Evolutionary conservation across 768 basidiomycete species (phyloP).

Genomic region (Boletus eberwhitei): DNA sequence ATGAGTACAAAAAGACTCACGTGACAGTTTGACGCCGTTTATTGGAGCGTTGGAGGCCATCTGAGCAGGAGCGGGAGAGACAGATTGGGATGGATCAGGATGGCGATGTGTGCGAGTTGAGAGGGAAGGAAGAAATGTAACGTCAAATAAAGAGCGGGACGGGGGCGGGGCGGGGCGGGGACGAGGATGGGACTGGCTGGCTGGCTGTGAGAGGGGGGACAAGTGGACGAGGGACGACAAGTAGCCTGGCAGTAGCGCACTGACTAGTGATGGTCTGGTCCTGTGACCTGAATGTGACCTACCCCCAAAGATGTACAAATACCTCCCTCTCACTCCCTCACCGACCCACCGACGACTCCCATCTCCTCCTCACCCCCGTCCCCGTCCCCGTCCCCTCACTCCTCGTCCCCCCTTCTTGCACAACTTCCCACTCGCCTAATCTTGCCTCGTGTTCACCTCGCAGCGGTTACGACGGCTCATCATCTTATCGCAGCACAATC

Average conservation of each 20-base stretch:
- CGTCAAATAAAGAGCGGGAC: background rate
- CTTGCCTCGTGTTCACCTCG: background rate
- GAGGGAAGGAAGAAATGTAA: background rate
- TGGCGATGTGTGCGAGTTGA: conserved; percentile 9
- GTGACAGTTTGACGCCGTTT: conserved; percentile 84
- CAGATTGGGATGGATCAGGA: conserved; percentile 13
- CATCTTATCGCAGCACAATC: conserved; percentile 10
- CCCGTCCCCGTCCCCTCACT: background rate
- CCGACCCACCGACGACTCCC: background rate
- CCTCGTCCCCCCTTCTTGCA: background rate
- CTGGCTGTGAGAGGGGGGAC: conserved; percentile 3
- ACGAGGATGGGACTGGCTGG: conserved; percentile 6
- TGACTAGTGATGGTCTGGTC: conserved; percentile 22
- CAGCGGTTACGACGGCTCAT: background rate
- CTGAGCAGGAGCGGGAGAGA: conserved; percentile 21
- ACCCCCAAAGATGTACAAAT: conserved; percentile 33
- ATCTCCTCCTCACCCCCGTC: background rate
- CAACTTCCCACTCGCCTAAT: background rate
- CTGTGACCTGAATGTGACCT: conserved; percentile 31
- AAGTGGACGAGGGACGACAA: conserved; percentile 20
- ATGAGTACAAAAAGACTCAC: conserved; percentile 45
- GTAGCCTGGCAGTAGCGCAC: conserved; percentile 22
- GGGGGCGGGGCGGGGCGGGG: conserved; percentile 8
- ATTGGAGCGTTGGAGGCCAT: conserved; percentile 80
- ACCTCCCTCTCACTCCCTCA: conserved; percentile 7